Evolutionary conservation across 805 yeast species (phyloP), one percentile per base, ranked within the genome.

Genomic region (Metschnikowia sp.): DNA sequence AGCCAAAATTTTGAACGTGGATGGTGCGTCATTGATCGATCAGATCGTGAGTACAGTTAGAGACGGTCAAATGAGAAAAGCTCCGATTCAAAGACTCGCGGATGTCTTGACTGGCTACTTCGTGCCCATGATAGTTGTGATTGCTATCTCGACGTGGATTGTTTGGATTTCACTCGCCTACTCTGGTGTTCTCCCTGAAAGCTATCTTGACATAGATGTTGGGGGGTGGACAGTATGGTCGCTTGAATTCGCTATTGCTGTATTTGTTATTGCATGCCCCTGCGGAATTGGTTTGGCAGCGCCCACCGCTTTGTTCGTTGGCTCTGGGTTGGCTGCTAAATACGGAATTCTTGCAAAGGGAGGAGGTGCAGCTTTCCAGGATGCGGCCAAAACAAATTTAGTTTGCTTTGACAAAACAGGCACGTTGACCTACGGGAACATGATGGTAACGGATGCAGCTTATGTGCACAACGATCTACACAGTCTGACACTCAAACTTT

Each of bases 251-350:
- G 80, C 90, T 1, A 83, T 86, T 53, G 79, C 91, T 0, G 92
- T 87, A 1, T 85, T 86, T 66, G 92, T 86, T 2, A 80, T 86
- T 42, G 92, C 92, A 0, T 86, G 95, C 60, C 95, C 95, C 1
- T 86, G 94, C 70, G 95, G 92, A 1, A 79, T 86, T 55, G 94
- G 92, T 1, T 69, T 86, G 19, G 94, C 94, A 22, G 94, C 92
- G 1, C 94, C 94, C 1, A 86, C 92, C 2, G 92, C 94, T 0
- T 62, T 86, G 36, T 85, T 83, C 68, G 89, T 86, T 10, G 94
- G 94, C 2, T 74, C 88, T 13, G 89, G 92, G 0, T 62, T 86
- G 42, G 89, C 91, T 33, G 94, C 94, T 11, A 83, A 82, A 58
- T 67, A 81, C 60, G 94, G 92, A 18, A 81, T 86, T 43, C 69